Evolutionary conservation across 2,329 filamentous ascomycete genomes (phyloP).

Genomic region (Colletotrichum kahawae): DNA sequence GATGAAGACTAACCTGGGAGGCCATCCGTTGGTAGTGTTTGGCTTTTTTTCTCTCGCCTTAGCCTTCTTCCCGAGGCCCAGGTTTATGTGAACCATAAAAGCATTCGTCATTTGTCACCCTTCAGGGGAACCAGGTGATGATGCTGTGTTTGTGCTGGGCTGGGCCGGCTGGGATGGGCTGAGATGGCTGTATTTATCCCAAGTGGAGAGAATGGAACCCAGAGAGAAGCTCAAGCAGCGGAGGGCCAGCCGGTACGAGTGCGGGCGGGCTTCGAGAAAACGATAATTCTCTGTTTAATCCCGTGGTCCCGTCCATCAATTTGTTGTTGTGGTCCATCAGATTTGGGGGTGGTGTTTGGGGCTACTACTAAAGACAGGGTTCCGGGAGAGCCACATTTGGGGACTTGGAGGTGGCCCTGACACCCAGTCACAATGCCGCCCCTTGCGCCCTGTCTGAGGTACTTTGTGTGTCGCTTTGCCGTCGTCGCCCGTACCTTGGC

Average conservation of each 20-base stretch:
- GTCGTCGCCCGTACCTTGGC: neutral
- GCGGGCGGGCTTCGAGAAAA: conserved; percentile 17
- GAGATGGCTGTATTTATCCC: neutral
- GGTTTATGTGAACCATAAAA: neutral
- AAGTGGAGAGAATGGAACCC: neutral
- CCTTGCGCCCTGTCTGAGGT: conserved; percentile 14
- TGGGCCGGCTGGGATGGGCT: neutral
- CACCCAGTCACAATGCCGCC: conserved; percentile 17
- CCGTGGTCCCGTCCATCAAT: conserved; percentile 16
- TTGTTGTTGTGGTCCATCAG: conserved; percentile 17
- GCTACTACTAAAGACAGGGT: conserved; percentile 15
- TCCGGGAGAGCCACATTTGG: conserved; percentile 16
- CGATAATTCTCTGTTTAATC: conserved; percentile 17
- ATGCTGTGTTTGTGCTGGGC: neutral
- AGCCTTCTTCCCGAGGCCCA: neutral
- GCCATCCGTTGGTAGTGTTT: neutral
- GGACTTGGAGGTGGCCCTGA: conserved; percentile 19
- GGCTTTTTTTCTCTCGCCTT: neutral
- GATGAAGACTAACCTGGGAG: neutral
- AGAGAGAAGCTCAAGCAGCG: neutral
- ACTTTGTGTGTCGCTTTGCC: neutral
- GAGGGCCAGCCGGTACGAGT: neutral
- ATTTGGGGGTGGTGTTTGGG: conserved; percentile 19
- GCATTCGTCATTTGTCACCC: neutral
- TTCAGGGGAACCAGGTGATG: neutral